Evolutionary conservation across 1,139 yeast species (phyloP).

Genomic region (Torulaspora pretoriensis): DNA sequence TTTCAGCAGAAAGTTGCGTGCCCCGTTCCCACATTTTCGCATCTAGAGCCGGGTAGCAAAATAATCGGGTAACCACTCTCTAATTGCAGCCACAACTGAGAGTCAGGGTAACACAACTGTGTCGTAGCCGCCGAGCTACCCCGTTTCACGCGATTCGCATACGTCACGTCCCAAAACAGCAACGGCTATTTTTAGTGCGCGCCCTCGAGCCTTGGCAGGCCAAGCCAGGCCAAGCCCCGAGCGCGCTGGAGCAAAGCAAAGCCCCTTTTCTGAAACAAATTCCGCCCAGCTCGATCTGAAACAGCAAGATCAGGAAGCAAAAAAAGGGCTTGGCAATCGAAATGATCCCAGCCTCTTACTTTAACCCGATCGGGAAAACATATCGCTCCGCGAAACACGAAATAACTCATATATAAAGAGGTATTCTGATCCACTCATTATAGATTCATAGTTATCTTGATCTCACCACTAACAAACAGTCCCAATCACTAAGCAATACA

Average conservation of each 20-base stretch:
- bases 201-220: no score
- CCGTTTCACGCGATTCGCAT: not conserved
- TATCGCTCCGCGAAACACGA: slow-evolving; percentile 1
- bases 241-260: no score
- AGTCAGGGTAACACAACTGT: no score
- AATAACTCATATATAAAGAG: slow-evolving; percentile 2
- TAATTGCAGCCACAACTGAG: no score
- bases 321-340: not conserved
- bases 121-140: not conserved
- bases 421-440: no score
- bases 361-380: slow-evolving; percentile 4
- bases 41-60: not conserved
- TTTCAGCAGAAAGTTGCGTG: slow-evolving; percentile 6
- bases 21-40: slow-evolving; percentile 8
- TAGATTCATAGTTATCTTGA: not conserved
- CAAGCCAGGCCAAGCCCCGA: no score
- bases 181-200: not conserved
- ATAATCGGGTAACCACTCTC: no score
- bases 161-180: not conserved
- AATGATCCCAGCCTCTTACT: not conserved
- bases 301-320: not conserved
- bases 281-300: not conserved
- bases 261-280: not conserved
- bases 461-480: not conserved
- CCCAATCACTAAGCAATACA: no score